Conservation (phyloP, 306 rosid genomes). For the Erythrophleum fordii region DNA sequence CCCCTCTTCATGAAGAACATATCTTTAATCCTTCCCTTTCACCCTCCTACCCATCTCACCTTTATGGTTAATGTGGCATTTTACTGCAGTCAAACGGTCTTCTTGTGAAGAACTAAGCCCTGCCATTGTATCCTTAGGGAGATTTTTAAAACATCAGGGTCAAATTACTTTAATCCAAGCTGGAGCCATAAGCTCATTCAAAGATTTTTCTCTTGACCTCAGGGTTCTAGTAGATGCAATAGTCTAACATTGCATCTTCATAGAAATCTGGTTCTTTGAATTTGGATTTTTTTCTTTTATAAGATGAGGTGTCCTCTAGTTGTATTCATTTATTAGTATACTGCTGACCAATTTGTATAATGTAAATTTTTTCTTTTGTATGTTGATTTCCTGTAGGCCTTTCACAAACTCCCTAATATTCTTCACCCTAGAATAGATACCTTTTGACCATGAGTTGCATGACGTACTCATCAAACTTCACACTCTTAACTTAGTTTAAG, state of each 20-base stretch:
- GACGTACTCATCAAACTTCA: background rate
- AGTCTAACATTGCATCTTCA: background rate
- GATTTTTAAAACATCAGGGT: background rate
- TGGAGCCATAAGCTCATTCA: background rate
- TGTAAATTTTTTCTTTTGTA: slow-evolving; percentile 12
- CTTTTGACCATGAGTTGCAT: background rate
- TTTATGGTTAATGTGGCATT: background rate
- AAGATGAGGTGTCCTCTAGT: background rate
- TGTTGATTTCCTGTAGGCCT: slow-evolving; percentile 8
- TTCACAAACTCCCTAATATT: background rate
- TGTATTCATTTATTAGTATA: slow-evolving; percentile 7
- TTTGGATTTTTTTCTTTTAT: background rate
- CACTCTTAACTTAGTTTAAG: background rate
- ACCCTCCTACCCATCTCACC: background rate
- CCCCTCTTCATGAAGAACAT: background rate
- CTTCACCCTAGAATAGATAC: background rate
- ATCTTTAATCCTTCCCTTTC: background rate
- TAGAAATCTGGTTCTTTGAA: background rate
- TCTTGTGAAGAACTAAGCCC: background rate
- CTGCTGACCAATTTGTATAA: background rate
- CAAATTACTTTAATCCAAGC: background rate
- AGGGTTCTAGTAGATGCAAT: slow-evolving; percentile 12
- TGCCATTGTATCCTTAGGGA: background rate
- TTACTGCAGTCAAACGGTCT: background rate
- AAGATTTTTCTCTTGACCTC: background rate